phyloP scores from a whole-genome alignment of 1,284 basidiomycete genomes.

The Fistulinella cinereoalba region DNA sequence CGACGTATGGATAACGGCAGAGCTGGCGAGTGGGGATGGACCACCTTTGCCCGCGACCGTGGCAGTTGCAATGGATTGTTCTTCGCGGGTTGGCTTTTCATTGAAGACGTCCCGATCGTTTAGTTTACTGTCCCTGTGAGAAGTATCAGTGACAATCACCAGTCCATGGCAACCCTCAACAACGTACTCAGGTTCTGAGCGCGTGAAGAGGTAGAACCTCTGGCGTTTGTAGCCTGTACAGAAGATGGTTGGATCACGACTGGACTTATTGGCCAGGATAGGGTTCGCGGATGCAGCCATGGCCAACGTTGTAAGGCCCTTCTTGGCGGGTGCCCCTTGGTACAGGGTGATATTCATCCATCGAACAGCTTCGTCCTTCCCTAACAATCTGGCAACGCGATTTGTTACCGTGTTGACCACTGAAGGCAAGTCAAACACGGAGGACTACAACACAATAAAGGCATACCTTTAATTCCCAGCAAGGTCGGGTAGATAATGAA shows the following conservation, averaged over 20 bases:
- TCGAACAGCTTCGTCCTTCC: constrained; percentile 92
- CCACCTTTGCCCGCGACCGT: constrained; percentile 50
- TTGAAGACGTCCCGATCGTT: constrained; percentile 98
- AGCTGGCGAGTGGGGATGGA: constrained; percentile 65
- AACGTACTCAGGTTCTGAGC: constrained; percentile 83
- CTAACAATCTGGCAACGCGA: constrained; percentile 84
- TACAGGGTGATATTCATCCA: constrained; percentile 90
- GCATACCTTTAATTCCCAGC: constrained; percentile 88
- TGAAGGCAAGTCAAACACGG: constrained; percentile 31
- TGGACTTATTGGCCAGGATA: constrained; percentile 79
- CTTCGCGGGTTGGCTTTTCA: constrained; percentile 94
- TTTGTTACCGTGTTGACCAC: constrained; percentile 95
- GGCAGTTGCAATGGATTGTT: constrained; percentile 84
- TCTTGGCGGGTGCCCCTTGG: constrained; percentile 91
- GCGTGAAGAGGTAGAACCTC: constrained; percentile 97
- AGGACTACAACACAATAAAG: not conserved
- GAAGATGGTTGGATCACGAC: constrained; percentile 89
- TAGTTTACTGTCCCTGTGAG: constrained; percentile 75
- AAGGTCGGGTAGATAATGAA: constrained; percentile 93
- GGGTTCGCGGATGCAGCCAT: constrained; percentile 97
- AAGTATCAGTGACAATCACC: constrained; percentile 1
- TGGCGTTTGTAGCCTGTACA: constrained; percentile 91
- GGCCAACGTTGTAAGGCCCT: constrained; percentile 79
- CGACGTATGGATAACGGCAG: constrained; percentile 92
- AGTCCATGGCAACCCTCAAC: constrained; percentile 11